Evolutionary conservation across 768 basidiomycete species (phyloP), one percentile per base, ranked within the genome.

Genomic region (Glaciozyma antarctica): DNA sequence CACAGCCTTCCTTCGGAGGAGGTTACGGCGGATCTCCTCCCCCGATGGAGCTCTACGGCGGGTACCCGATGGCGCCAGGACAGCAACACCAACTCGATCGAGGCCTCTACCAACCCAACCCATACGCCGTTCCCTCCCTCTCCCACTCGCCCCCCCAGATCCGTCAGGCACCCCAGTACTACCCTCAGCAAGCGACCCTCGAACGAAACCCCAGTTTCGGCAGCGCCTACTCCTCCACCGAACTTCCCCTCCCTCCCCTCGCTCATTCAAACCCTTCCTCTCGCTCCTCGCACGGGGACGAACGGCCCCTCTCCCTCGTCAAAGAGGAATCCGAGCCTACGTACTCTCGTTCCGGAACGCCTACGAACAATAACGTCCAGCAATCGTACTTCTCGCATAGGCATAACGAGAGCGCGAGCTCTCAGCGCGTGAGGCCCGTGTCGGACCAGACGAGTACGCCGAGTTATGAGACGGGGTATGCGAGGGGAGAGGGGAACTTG

Each of bases 311-410:
- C 22, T 51, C 59, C 44, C 28, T 47, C 55, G 63, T 61, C 2
- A 44, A 62, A 44, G 59, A 63, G 44, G 56, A 64, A 24, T 60
- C 64, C 41, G 59, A 57, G 15, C 34, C 5, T 41, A 28, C 12
- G 16, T 49, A 34, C 53, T 21, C 26, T n/a, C 62, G 71, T 38
- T 62, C 66, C 17, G 74, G 73, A 26, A 72, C 71, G 32, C 69
- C 73, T 13, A 62, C 62, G 6, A 62, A 70, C 53, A 58, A 64
- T 43, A 72, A 73, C 70, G 72, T 69, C 12, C 72, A 72, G 58
- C 72, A 73, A 51, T 61, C 67, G 26, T 74, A 69, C 61, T 68
- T 69, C 28, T 55, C 63, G 21, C 53, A 61, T 13, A 32, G 41
- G 10, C 49, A 51, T 10, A 41, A 45, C 26, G 22, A 53, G 41